phyloP scores from a whole-genome alignment of 257 asterid species.

The Fraxinus quadrangulata region DNA sequence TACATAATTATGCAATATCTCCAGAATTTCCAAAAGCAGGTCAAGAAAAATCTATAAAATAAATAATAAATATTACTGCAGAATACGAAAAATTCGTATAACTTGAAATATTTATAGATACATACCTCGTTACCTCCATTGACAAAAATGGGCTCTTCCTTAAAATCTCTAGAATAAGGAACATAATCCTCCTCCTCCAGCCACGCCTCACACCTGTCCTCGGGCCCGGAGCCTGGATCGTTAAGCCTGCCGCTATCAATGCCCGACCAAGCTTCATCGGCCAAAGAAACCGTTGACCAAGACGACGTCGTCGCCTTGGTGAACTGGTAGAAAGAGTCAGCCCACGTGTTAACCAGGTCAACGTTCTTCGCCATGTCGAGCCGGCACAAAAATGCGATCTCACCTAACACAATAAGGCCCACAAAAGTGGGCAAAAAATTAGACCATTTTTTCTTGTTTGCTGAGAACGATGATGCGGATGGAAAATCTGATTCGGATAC shows the following conservation, averaged over 20 bases:
- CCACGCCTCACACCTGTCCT: conserved; percentile 71
- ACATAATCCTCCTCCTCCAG: conserved; percentile 74
- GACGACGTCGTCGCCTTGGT: conserved; percentile 34
- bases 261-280: conserved; percentile 28
- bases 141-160: conserved; percentile 59
- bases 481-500: conserved; percentile 37
- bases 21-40: background rate
- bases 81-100: background rate
- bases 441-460: conserved; percentile 65
- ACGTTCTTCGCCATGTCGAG: conserved; percentile 78
- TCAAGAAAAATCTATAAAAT: background rate
- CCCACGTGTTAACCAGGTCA: conserved; percentile 84
- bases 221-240: conserved; percentile 26
- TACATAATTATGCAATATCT: background rate
- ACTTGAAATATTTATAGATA: background rate
- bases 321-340: conserved; percentile 82
- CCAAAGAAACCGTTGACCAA: conserved; percentile 20
- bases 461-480: conserved; percentile 30
- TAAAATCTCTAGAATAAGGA: conserved; percentile 72
- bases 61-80: background rate
- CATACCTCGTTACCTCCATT: conserved; percentile 63
- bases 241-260: background rate
- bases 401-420: conserved; percentile 70
- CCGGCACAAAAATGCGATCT: conserved; percentile 77
- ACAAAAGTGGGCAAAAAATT: conserved; percentile 63